phyloP scores from a whole-genome alignment of 129 eudicot species.

The Flaveria linearis region DNA sequence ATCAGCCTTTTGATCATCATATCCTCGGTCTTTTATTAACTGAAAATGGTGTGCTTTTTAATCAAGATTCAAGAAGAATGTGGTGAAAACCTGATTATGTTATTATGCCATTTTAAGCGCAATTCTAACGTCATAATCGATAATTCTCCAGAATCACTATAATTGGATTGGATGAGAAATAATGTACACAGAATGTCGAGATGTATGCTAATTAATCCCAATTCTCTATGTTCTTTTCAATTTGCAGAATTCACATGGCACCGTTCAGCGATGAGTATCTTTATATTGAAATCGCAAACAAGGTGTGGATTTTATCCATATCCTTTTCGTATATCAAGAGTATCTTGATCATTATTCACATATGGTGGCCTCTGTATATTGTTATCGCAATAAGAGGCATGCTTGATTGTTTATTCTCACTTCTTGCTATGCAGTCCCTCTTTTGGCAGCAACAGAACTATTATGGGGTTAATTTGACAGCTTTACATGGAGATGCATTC shows the following conservation, averaged over 20 bases:
- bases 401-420: constrained; percentile 7
- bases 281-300: constrained; percentile 79
- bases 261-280: constrained; percentile 92
- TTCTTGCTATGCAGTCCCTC: constrained; percentile 60
- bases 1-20: neutral
- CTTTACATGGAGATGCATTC: constrained; percentile 85
- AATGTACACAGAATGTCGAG: neutral
- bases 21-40: neutral
- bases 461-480: constrained; percentile 89
- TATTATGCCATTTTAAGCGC: neutral
- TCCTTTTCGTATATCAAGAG: constrained; percentile 10
- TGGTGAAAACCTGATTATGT: constrained; percentile 4
- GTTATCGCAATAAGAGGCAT: neutral
- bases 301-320: constrained; percentile 48
- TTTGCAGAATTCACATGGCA: constrained; percentile 92
- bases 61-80: neutral
- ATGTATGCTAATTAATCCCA: neutral
- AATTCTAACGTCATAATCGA: neutral
- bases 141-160: neutral
- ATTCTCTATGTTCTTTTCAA: constrained; percentile 3
- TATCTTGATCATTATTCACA: neutral
- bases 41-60: neutral
- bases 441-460: constrained; percentile 98
- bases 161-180: neutral
- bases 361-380: neutral